Evolutionary conservation across 768 basidiomycete genomes (phyloP), one percentile per base, ranked within the genome.

Genomic region (Pleurotus eryngii): DNA sequence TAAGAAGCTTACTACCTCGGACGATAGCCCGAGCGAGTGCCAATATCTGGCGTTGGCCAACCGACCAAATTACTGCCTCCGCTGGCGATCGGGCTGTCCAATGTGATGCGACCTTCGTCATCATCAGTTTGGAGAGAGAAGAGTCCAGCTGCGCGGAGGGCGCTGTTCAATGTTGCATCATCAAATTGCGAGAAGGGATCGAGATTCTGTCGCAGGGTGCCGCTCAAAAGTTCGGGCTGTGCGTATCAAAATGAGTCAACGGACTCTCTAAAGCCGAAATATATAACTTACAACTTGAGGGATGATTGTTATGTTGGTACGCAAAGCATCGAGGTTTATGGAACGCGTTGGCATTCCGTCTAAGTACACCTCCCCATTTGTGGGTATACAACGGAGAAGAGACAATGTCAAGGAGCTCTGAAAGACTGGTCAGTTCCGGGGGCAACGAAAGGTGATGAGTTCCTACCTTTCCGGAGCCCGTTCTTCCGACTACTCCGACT

Each of bases 61-160:
- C 82, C 1, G 83, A 86, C 66, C 66, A 89, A 85, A 70, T 89
- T 90, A 27, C 78, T 71, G 0, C 87, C 87, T 0, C 86, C 84
- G 0, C 81, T 71, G 6, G 82, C 81, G 14, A 88, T 81, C 42
- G 81, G 76, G 0, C 79, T 84, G 35, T 83, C 78, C 9, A 88
- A 74, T 6, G 77, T 70, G 30, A 88, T 72, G 2, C 66, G 67
- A 4, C 68, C 70, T 60, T 73, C 54, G 18, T 60, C 54, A 4
- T 27, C 38, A 17, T 60, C 59, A 18, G 40, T 47, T 46, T 60
- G 59, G 5, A 60, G 59, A 22, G 56, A 57, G 48, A 60, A 60
- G 3, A 60, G 49, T 11, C 59, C 59, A 14, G 59, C 59, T 4
- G 45, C 46, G 6, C 49, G 55, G 30, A 60, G 59, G 20, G 59